These are phyloP conservation scores for Paracamarosporium sp. DNA, from an alignment of 2,329 filamentous ascomycete genomes.

Conservation along the genomic window DNA sequence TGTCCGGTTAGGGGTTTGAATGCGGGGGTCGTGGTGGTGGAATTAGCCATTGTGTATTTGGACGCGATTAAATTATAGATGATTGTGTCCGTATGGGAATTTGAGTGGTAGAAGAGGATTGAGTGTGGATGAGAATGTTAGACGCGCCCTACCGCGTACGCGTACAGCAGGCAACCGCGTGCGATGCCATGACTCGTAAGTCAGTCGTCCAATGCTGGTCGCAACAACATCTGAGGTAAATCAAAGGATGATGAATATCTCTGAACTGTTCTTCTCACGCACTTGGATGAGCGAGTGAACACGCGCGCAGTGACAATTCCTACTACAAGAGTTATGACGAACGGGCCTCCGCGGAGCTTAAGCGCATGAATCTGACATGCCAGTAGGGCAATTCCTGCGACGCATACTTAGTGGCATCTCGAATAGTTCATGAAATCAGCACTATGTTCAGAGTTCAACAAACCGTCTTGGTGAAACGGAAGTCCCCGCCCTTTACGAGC, in stretches of 20 bases:
- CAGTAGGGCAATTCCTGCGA: no score
- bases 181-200: no score
- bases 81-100: not conserved
- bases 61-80: not conserved
- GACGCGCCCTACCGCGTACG: not conserved
- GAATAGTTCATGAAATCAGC: no score
- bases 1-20: slow-evolving; percentile 33
- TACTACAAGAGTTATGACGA: no score
- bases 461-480: not conserved
- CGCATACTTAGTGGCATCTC: no score
- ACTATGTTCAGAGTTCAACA: not conserved
- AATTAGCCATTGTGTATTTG: not conserved
- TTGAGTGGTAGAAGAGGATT: not conserved
- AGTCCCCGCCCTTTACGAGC: not conserved
- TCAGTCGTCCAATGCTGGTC: not conserved
- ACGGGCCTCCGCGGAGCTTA: no score
- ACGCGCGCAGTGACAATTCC: no score
- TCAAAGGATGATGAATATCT: no score
- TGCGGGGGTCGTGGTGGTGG: not conserved
- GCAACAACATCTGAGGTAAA: no score
- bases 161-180: not conserved
- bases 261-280: no score
- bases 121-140: not conserved
- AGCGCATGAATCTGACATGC: no score
- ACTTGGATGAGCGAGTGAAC: no score